phyloP scores from a whole-genome alignment of 2,329 filamentous ascomycete species.

The Pestalotiopsis sp. region DNA sequence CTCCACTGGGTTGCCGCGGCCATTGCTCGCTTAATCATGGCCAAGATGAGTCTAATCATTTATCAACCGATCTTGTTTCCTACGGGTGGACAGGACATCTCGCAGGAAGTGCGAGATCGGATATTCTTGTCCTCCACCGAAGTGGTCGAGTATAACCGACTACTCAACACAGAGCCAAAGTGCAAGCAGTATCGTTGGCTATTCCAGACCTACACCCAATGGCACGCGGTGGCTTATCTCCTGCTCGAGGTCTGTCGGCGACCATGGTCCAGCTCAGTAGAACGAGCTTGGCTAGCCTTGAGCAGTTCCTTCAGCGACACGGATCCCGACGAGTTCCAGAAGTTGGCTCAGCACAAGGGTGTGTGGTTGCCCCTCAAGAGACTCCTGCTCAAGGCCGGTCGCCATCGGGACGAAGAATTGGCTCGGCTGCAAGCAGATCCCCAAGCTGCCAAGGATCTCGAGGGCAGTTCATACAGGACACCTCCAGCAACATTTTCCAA shows the following conservation, averaged over 20 bases:
- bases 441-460: slow-evolving; percentile 51
- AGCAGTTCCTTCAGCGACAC: slow-evolving; percentile 40
- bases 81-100: slow-evolving; percentile 36
- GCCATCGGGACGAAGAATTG: slow-evolving; percentile 55
- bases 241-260: slow-evolving; percentile 53
- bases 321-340: slow-evolving; percentile 45
- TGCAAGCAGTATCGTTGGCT: slow-evolving; percentile 60
- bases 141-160: slow-evolving; percentile 58
- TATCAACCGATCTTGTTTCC: slow-evolving; percentile 55
- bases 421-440: slow-evolving; percentile 49
- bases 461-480: slow-evolving; percentile 48
- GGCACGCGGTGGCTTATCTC: slow-evolving; percentile 61
- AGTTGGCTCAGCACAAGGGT: slow-evolving; percentile 47
- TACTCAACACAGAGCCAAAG: slow-evolving; percentile 52
- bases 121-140: slow-evolving; percentile 56
- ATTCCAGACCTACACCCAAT: slow-evolving; percentile 62
- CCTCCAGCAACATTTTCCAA: slow-evolving; percentile 50
- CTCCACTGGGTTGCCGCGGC: slow-evolving; percentile 56
- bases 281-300: slow-evolving; percentile 53
- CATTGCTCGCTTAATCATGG: slow-evolving; percentile 51
- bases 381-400: slow-evolving; percentile 54
- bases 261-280: slow-evolving; percentile 51
- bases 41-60: slow-evolving; percentile 57
- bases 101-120: slow-evolving; percentile 42
- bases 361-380: slow-evolving; percentile 58